Evolutionary conservation across 1,284 basidiomycete species (phyloP).

Genomic region (Leccinum huronense): DNA sequence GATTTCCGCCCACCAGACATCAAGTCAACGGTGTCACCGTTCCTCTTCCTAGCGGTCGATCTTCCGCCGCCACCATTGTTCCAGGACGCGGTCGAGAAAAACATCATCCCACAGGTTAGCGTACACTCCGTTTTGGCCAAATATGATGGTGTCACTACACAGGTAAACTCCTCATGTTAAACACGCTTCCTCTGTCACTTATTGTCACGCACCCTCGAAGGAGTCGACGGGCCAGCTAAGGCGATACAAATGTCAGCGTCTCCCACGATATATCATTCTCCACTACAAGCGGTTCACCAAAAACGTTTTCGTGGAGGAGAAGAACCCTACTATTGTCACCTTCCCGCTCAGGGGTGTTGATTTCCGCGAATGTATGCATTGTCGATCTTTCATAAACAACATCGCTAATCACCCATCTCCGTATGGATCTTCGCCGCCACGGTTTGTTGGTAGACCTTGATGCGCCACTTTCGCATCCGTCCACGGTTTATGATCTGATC

Average conservation of each 20-base stretch:
- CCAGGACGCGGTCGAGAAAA: conserved; percentile 93
- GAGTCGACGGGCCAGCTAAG: conserved; percentile 85
- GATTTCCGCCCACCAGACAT: conserved; percentile 58
- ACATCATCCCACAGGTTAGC: conserved; percentile 97
- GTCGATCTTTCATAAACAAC: conserved; percentile 30
- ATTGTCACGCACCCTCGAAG: conserved; percentile 39
- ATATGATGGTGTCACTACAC: conserved; percentile 89
- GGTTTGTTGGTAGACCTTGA: conserved; percentile 65
- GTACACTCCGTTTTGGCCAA: conserved; percentile 92
- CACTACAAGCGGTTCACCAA: conserved; percentile 99
- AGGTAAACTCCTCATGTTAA: conserved; percentile 49
- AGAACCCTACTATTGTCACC: conserved; percentile 98
- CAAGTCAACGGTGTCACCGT: conserved; percentile 84
- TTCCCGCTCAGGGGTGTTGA: conserved; percentile 93
- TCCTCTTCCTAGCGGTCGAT: conserved; percentile 94
- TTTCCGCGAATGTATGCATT: conserved; percentile 78
- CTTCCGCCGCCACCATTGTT: conserved; percentile 95
- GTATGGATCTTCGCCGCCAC: conserved; percentile 18
- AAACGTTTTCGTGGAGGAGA: conserved; percentile 97
- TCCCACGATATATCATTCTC: conserved; percentile 92
- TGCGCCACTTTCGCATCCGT: conserved; percentile 49
- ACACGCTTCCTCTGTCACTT: conserved; percentile 21
- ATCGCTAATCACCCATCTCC: conserved; percentile 22
- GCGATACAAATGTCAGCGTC: conserved; percentile 82
- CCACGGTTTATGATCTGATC: conserved; percentile 88